Evolutionary conservation across 768 basidiomycete species (phyloP), one percentile per base, ranked within the genome.

Genomic region (Chalciporus pseudorubinellus): DNA sequence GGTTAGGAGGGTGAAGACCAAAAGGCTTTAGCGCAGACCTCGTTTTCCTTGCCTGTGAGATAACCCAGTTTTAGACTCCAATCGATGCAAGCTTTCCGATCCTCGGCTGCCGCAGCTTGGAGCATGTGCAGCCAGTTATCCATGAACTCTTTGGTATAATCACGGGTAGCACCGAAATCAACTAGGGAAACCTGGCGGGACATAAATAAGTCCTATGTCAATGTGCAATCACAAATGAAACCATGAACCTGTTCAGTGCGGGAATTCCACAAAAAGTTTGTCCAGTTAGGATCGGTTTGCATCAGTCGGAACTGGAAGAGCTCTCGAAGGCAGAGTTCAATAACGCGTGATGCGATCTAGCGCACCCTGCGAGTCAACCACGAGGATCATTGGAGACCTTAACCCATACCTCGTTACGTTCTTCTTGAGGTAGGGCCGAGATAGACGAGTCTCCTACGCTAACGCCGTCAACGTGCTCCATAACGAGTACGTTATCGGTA

Each of bases 231-330:
- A 44, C 31, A 39, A 38, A 29, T 10, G 18, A 18, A 14, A n/a
- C 16, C 39, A 36, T 65, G 21, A 18, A 86, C 89, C 77, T 84
- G 81, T 39, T 79, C 76, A 1, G 83, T 83, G 3, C 72, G 52
- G 0, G 75, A 60, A 67, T 94, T 88, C 85, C 90, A 98, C 20
- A 99, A 74, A 72, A 99, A 98, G 68, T 98, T 98, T 9, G 92
- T 89, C 90, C 92, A 98, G 61, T 99, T 98, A 3, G 97, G 97
- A 65, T 99, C 95, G 0, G 95, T 99, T 68, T 98, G 97, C 97
- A 99, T 98, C 39, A 87, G 69, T 26, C 89, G 76, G 73, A 97
- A 95, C 53, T 84, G 76, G 67, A 98, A 97, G 7, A 99, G 80
- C 65, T 98, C 97, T 51, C 79, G 82, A 36, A 99, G 72, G 64